Evolutionary conservation across 2,329 filamentous ascomycete species (phyloP), one percentile per base, ranked within the genome.

Genomic region (Hypoxylon sp.): DNA sequence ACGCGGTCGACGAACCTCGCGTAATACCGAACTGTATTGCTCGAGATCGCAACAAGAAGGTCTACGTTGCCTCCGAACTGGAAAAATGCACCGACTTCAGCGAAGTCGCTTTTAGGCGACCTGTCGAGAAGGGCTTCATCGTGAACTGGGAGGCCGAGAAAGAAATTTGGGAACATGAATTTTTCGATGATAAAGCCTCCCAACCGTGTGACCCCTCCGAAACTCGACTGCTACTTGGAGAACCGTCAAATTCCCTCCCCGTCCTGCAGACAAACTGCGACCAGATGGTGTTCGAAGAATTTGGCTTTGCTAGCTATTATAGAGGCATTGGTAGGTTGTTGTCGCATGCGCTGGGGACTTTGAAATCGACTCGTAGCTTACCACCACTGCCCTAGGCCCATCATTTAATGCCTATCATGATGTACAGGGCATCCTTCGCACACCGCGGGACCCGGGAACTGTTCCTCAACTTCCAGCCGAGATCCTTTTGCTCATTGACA

Each of bases 101-200:
- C 71, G 95, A 98, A 79, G 89, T 97, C 19, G 87, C 89, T 7
- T 97, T 98, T 75, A 88, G 95, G 0, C 86, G 95, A 0, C 96
- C 96, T 0, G 92, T 98, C 0, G 96, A 99, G 80, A 97, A 94
- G 80, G 96, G 96, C 6, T 98, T 93, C 77, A 86, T 98, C 54
- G 94, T 98, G 68, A 98, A 95, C 77, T 99, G 96, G 96, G 96
- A 99, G 80, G 91, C 92, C 0, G 89, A 99, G 82, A 95, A 93
- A 80, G 94, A 96, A 76, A 93, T 99, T 56, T 99, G 96, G 96
- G 94, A 98, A 75, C 89, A 91, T 73, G 91, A 94, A 67, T 92
- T 98, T 76, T 91, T 97, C 74, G 89, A 92, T 72, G 83, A 87
- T 64, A 88, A 88, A 72, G 89, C 89, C n/a, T 84, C 86, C 29